Percentiles rank a stretch among this genome's conserved stretches.
Evolutionary conservation across 208 protist species (phyloP).

Genomic region (Tritrichomonas foetus): DNA sequence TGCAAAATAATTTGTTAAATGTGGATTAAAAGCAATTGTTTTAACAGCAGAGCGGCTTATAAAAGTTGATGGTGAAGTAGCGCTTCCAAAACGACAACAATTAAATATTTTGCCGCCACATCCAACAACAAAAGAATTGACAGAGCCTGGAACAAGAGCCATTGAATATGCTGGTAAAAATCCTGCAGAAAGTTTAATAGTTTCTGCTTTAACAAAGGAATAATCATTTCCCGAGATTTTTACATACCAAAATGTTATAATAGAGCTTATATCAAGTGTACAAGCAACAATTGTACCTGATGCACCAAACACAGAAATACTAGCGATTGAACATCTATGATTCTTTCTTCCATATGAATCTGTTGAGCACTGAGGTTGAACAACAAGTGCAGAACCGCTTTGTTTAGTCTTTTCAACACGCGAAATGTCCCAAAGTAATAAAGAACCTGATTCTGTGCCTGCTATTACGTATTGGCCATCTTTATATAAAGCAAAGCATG

Average conservation of each 20-base stretch:
- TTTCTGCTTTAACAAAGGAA: conserved; percentile 9
- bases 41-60: background rate
- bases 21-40: background rate
- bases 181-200: background rate
- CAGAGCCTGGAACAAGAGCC: background rate
- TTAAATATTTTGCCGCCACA: background rate
- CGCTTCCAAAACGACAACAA: background rate
- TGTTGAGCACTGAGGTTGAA: background rate
- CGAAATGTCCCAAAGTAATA: background rate
- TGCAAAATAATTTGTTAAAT: background rate
- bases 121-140: background rate
- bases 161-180: background rate
- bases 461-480: background rate
- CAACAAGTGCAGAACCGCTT: background rate
- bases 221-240: background rate
- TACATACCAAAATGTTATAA: background rate
- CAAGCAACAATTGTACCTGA: background rate
- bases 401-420: background rate
- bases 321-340: background rate
- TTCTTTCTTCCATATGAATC: background rate
- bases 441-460: conserved; percentile 19
- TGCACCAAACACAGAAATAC: background rate
- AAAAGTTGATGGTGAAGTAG: background rate
- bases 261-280: background rate
- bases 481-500: background rate